A percentile compares a stretch with the other conserved stretches of the same genome.
Evolutionary conservation across 257 asterid species (phyloP).

Genomic region (Euphrasia confusa): DNA sequence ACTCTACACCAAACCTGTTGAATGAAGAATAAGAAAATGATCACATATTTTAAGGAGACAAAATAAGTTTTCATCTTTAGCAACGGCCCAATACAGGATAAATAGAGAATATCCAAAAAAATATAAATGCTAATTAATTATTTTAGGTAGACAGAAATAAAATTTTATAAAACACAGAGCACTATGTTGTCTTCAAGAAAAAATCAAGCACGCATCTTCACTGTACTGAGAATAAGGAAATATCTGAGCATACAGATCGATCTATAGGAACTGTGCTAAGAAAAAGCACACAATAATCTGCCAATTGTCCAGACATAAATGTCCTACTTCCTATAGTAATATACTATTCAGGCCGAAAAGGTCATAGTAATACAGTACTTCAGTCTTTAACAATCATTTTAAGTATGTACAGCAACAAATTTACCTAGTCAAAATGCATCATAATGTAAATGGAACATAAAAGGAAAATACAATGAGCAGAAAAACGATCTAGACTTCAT

Average conservation of each 20-base stretch:
- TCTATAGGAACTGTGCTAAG: not conserved
- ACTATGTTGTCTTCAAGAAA: not conserved
- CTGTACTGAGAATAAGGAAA: not conserved
- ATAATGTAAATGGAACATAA: not conserved
- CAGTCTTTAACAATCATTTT: not conserved
- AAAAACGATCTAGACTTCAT: not conserved
- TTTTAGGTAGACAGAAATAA: not conserved
- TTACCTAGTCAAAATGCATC: not conserved
- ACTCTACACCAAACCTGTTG: conserved; percentile 83
- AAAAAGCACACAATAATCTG: not conserved
- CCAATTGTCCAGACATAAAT: not conserved
- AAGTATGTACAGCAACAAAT: not conserved
- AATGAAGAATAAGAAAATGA: conserved; percentile 18
- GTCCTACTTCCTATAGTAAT: not conserved
- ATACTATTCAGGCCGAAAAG: not conserved
- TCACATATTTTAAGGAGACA: conserved; percentile 5
- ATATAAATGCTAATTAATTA: not conserved
- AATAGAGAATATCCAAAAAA: not conserved
- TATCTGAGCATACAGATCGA: not conserved
- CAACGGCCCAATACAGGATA: not conserved
- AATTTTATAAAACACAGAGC: not conserved
- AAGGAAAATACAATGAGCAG: not conserved
- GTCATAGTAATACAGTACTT: not conserved
- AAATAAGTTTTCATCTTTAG: not conserved
- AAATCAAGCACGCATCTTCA: not conserved